Conservation (phyloP, 805 yeast genomes). For the Sugiyamaella valdiviana region DNA sequence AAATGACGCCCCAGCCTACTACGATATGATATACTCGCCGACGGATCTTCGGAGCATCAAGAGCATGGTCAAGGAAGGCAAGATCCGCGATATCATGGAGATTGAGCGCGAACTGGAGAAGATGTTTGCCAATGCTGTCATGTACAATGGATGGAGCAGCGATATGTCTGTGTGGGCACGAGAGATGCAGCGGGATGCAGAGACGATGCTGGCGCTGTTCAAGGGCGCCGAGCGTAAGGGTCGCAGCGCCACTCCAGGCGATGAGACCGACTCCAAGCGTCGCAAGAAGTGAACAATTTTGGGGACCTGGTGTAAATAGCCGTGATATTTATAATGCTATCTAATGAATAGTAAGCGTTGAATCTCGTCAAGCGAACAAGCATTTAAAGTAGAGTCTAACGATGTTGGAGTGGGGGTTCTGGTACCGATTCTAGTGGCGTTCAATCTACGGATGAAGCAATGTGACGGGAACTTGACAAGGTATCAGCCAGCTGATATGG, state of each 20-base stretch:
- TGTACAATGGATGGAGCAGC: conserved; percentile 66
- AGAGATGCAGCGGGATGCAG: conserved; percentile 67
- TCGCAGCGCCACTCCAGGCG: conserved; percentile 14
- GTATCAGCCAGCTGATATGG: too few species aligned
- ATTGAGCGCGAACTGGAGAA: conserved; percentile 63
- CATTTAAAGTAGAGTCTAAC: too few species aligned
- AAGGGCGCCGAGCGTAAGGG: conserved; percentile 41
- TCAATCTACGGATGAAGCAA: too few species aligned
- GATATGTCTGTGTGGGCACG: conserved; percentile 57
- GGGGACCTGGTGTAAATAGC: too few species aligned
- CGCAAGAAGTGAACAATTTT: conserved; percentile 14
- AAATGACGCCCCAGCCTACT: conserved; percentile 64
- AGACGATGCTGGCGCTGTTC: conserved; percentile 44
- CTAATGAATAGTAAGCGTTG: too few species aligned
- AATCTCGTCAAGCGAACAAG: too few species aligned
- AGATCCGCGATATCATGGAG: conserved; percentile 43
- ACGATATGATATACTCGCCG: conserved; percentile 54
- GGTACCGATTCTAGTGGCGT: too few species aligned
- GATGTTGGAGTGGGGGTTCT: too few species aligned
- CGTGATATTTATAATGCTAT: too few species aligned
- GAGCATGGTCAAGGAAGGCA: conserved; percentile 51
- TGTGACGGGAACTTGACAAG: too few species aligned
- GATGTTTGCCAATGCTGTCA: conserved; percentile 79
- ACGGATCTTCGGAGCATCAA: conserved; percentile 61
- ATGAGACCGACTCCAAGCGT: conserved; percentile 15